phyloP scores from a whole-genome alignment of 495 filamentous ascomycete species.

The Neurospora sp. region DNA sequence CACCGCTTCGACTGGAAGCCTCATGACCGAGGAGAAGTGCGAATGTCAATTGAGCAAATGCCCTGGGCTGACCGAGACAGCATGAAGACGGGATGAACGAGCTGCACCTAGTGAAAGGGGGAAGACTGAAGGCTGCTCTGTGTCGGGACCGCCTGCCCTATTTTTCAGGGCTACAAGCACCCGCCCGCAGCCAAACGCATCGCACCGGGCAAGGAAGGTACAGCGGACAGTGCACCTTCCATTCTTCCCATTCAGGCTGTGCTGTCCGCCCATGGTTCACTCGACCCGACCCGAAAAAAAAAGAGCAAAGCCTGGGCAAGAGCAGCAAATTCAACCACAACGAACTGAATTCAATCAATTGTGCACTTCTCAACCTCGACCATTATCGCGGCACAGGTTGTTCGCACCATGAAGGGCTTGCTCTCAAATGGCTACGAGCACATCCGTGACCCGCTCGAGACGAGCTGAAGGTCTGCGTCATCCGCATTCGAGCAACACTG shows the following conservation, averaged over 20 bases:
- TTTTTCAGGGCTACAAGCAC: neutral
- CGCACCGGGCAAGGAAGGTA: neutral
- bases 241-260: neutral
- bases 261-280: neutral
- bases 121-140: neutral
- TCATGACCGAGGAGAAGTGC: neutral
- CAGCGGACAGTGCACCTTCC: neutral
- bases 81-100: neutral
- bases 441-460: slow-evolving; percentile 26
- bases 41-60: neutral
- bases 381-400: neutral
- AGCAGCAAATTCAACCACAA: neutral
- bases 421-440: slow-evolving; percentile 23
- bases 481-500: slow-evolving; percentile 7
- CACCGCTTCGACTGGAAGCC: neutral
- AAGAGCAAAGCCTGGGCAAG: neutral
- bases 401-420: slow-evolving; percentile 12
- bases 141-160: neutral
- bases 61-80: neutral
- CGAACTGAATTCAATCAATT: neutral
- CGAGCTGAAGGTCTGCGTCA: slow-evolving; percentile 23
- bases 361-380: neutral
- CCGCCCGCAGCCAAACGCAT: neutral
- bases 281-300: neutral
- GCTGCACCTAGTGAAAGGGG: neutral